These are phyloP conservation scores for Sporothrix schenckii DNA, from an alignment of 2,329 filamentous ascomycete species.

Conservation along the genomic window DNA sequence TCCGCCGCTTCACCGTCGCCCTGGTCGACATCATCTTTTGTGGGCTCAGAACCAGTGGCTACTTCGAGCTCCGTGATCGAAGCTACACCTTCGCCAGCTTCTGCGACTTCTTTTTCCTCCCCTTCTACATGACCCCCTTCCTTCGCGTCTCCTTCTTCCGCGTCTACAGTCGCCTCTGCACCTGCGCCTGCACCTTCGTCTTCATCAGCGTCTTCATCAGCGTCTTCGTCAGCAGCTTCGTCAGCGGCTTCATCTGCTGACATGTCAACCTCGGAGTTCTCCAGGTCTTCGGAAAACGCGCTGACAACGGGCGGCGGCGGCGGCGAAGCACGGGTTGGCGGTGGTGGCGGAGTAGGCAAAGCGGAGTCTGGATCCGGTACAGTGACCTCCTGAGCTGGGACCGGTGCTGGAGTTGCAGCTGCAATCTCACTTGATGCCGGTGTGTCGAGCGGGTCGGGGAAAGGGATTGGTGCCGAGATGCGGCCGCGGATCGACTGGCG, in stretches of 20 bases:
- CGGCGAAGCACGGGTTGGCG: conserved; percentile 5
- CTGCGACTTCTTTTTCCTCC: neutral
- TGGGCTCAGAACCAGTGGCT: neutral
- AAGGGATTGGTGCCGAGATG: conserved; percentile 65
- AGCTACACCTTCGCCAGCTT: neutral
- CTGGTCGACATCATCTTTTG: neutral
- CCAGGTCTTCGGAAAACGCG: conserved; percentile 15
- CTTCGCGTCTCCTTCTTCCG: neutral
- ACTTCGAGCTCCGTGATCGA: neutral
- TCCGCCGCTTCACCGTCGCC: neutral
- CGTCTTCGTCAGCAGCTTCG: conserved; percentile 7
- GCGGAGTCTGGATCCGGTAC: neutral
- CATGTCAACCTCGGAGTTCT: neutral
- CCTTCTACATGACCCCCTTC: neutral
- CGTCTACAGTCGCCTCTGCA: neutral
- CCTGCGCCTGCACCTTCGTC: neutral
- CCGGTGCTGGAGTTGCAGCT: neutral
- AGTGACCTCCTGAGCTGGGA: neutral
- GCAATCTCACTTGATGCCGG: neutral
- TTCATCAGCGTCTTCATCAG: neutral
- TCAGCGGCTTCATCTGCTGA: neutral
- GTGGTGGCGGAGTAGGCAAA: neutral
- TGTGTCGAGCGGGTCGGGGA: conserved; percentile 47
- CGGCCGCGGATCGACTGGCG: conserved; percentile 59
- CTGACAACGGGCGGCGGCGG: conserved; percentile 1